phyloP scores from a whole-genome alignment of 129 eudicot genomes.

The Centrapalus pauciflorus region DNA sequence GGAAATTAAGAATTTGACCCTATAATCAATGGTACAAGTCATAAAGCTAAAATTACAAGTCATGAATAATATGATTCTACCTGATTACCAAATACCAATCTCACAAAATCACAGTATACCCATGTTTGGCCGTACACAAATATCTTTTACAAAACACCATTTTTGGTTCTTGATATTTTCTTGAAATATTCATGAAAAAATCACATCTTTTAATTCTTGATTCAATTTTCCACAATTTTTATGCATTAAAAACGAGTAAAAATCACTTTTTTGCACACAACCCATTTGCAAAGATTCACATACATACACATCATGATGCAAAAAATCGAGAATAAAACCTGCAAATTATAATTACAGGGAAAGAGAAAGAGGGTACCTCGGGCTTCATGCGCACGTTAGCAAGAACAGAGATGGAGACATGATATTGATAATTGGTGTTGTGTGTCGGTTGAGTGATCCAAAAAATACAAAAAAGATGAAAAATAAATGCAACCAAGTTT shows the following conservation, averaged over 20 bases:
- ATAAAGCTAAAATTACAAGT: slow-evolving; percentile 17
- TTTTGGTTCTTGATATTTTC: slow-evolving; percentile 17
- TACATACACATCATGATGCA: not conserved
- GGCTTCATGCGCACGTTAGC: slow-evolving; percentile 27
- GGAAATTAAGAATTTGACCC: slow-evolving; percentile 9
- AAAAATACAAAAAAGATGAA: slow-evolving; percentile 23
- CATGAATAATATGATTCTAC: not conserved
- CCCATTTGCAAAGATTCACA: slow-evolving; percentile 2
- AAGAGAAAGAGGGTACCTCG: slow-evolving; percentile 11
- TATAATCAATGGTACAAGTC: slow-evolving; percentile 21
- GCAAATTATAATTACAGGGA: not conserved
- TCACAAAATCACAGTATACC: slow-evolving; percentile 8
- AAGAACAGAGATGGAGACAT: slow-evolving; percentile 25
- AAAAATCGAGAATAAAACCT: not conserved
- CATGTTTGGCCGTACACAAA: slow-evolving; percentile 20
- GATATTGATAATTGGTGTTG: slow-evolving; percentile 17
- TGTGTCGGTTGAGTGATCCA: slow-evolving; percentile 30
- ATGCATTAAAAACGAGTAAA: slow-evolving; percentile 4
- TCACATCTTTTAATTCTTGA: slow-evolving; percentile 14
- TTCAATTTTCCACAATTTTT: not conserved
- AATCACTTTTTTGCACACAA: slow-evolving; percentile 2
- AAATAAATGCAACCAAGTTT: slow-evolving; percentile 32
- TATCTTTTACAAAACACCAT: slow-evolving; percentile 15
- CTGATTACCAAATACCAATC: slow-evolving; percentile 16
- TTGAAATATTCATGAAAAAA: slow-evolving; percentile 5